Evolutionary conservation across 176 grass and related monocot genomes (phyloP).

Genomic region (barley (Hordeum vulgare)): MorexV3_pseudomolecules_assembly NC_058518.1:414574849-414575348

Average conservation of each 20-base stretch:
- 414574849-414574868: not conserved
- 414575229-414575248: not conserved
- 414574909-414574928: not conserved
- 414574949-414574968: not conserved
- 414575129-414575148: conserved; percentile 24
- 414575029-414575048: not conserved
- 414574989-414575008: not conserved
- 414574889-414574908: not conserved
- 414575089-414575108: not conserved
- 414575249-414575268: not conserved
- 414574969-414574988: not conserved
- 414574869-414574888: not conserved
- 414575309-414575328: not conserved
- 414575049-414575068: not conserved
- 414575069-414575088: not conserved
- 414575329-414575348: not conserved
- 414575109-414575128: not conserved
- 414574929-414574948: not conserved
- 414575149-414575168: not conserved
- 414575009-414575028: not conserved
- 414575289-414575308: not conserved
- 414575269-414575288: not conserved
- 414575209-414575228: not conserved
- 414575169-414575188: not conserved
- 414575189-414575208: too few relatives aligned